These are phyloP conservation scores for Dillenia suffruticosa DNA, from an alignment of 164 flowering plant genomes.

Conservation along the genomic window DNA sequence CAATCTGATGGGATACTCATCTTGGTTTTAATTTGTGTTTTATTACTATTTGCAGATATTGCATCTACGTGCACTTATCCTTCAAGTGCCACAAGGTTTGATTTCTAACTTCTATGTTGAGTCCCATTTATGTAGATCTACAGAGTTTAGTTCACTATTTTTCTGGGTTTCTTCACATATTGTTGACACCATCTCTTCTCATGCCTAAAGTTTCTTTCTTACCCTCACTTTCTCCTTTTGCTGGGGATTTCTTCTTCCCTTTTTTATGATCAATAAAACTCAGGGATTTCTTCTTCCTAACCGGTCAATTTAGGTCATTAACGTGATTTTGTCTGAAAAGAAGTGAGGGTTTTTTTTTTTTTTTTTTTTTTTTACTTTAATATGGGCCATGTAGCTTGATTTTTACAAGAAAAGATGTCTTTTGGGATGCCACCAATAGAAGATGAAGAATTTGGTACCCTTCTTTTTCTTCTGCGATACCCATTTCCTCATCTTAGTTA, in stretches of 20 bases:
- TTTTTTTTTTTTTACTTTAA: too few relatives aligned
- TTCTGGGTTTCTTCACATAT: neutral
- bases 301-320: too few relatives aligned
- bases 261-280: neutral
- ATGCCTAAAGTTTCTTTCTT: neutral
- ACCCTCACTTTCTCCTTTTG: neutral
- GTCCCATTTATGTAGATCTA: too few relatives aligned
- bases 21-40: neutral
- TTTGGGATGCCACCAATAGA: too few relatives aligned
- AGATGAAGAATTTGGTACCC: too few relatives aligned
- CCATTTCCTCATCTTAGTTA: too few relatives aligned
- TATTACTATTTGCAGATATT: conserved; percentile 21
- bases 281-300: neutral
- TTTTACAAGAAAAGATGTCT: too few relatives aligned
- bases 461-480: too few relatives aligned
- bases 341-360: too few relatives aligned
- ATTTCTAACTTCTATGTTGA: neutral
- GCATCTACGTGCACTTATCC: conserved; percentile 35
- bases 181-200: neutral
- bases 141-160: too few relatives aligned
- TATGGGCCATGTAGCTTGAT: too few relatives aligned
- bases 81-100: conserved; percentile 35
- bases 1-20: neutral
- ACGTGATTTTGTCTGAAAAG: too few relatives aligned
- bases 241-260: neutral